Evolutionary conservation across 1,284 basidiomycete species (phyloP), one percentile per base, ranked within the genome.

Genomic region (Ganoderma leucocontextum): DNA sequence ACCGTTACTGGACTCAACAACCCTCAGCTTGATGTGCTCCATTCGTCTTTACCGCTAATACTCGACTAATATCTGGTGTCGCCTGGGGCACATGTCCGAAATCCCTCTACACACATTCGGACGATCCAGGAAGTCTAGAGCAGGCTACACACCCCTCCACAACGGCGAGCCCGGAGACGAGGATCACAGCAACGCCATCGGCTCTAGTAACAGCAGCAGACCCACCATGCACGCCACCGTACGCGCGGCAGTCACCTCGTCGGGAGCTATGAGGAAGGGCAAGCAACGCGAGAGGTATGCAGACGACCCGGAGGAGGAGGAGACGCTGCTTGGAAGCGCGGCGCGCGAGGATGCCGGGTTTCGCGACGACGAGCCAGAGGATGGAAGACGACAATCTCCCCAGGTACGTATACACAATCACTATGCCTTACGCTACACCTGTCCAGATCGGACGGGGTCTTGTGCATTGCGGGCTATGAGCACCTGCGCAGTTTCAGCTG

Each of bases 61-160:
- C 60, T 66, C 47, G 66, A 64, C 53, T 57, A 42, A 60, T 67
- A 60, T 68, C 65, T 68, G 63, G 70, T 57, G 29, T 42, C 17
- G 62, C 47, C 63, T 39, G 58, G 52, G 60, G 65, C 69, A 69
- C 71, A 91, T 90, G 89, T 87, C 90, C 80, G 91, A 91, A 83
- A 92, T 92, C 79, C 89, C 89, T 60, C 81, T 93, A 69, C 87
- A 83, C 75, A 83, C 83, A 74, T 81, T 92, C 76, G 81, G 85
- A 85, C 81, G 83, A 78, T 82, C 72, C 65, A 76, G 83, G 74
- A 85, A 83, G 75, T 75, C 81, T 70, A 82, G 81, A 78, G 77
- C 81, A 71, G 84, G 82, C 68, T 87, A 89, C 80, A 75, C 80
- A 71, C 83, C 81, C 74, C 81, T 89, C 42, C 69, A 74, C 60